Conservation (phyloP, 1,139 yeast species). For the Taphrina betulina region DNA sequence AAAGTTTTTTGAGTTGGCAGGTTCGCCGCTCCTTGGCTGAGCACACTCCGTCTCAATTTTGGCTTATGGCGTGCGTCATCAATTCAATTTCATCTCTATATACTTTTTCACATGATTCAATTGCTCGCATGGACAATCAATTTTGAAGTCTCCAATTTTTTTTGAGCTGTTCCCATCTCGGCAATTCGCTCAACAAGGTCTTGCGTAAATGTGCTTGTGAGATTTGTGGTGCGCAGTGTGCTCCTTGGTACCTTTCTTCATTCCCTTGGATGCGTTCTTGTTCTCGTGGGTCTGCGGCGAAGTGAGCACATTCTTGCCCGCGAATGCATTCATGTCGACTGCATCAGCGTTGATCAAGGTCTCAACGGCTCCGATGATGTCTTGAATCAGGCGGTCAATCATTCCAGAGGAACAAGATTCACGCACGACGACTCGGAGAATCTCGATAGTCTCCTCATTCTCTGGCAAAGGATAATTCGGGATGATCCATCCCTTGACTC, state of each 20-base stretch:
- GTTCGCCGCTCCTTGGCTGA: too few relatives aligned
- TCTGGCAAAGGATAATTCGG: constrained; percentile 89
- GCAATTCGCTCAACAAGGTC: constrained; percentile 30
- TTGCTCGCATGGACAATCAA: too few relatives aligned
- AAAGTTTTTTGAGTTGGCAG: too few relatives aligned
- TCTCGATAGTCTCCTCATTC: constrained; percentile 54
- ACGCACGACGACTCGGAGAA: constrained; percentile 81
- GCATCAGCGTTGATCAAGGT: constrained; percentile 26
- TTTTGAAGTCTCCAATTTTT: too few relatives aligned
- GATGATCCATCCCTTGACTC: constrained; percentile 81
- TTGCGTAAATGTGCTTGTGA: constrained; percentile 26
- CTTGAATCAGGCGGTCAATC: constrained; percentile 68
- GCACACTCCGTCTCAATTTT: too few relatives aligned
- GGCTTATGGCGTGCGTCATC: too few relatives aligned
- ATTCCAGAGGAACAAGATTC: constrained; percentile 68
- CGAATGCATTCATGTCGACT: constrained; percentile 30
- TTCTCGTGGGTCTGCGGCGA: constrained; percentile 7
- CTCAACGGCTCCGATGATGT: constrained; percentile 58
- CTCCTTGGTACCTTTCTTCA: constrained; percentile 23
- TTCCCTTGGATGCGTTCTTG: constrained; percentile 15
- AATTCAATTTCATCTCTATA: too few relatives aligned
- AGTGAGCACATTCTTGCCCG: constrained; percentile 9
- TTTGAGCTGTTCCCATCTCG: too few relatives aligned
- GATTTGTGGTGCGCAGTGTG: constrained; percentile 22
- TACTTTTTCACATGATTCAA: too few relatives aligned